Evolutionary conservation across 371 early-diverging fungal genomes (phyloP).

Genomic region (Mortierella sp.): DNA sequence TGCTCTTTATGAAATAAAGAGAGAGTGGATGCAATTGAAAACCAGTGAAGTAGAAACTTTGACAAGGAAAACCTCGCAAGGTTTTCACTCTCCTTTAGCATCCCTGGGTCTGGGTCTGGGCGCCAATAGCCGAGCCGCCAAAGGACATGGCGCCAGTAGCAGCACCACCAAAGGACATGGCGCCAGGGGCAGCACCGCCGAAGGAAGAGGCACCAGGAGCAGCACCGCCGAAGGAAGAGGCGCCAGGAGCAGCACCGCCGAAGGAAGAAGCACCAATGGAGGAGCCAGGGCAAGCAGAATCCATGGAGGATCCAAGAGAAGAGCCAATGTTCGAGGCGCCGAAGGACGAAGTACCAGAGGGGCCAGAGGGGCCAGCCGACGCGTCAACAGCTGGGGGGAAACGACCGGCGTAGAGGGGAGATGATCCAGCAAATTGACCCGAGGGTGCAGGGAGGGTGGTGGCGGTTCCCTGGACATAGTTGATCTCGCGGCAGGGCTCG

Average conservation of each 20-base stretch:
- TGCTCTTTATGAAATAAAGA: not conserved
- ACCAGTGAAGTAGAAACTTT: not conserved
- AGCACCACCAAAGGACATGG: too few relatives aligned
- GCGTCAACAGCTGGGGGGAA: not conserved
- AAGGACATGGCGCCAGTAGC: not conserved
- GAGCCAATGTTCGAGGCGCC: not conserved
- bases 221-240: too few relatives aligned
- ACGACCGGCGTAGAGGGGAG: not conserved
- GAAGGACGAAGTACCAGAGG: not conserved
- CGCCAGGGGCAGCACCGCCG: not conserved
- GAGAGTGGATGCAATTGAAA: not conserved
- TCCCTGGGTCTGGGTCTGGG: not conserved
- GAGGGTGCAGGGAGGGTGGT: not conserved
- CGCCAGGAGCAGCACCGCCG: not conserved
- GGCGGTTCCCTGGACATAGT: not conserved
- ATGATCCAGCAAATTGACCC: not conserved
- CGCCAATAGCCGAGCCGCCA: not conserved
- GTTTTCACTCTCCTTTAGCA: not conserved
- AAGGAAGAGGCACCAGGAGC: not conserved
- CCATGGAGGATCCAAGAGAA: not conserved
- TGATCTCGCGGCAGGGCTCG: slow-evolving; percentile 22
- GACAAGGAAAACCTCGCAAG: not conserved
- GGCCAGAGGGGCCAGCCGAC: not conserved
- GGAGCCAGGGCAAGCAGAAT: not conserved
- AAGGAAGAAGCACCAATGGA: not conserved